A percentile compares a stretch with the other conserved stretches of the same genome.
phyloP scores from a whole-genome alignment of 2,329 filamentous ascomycete genomes.

The Cladosporium colombiae region DNA sequence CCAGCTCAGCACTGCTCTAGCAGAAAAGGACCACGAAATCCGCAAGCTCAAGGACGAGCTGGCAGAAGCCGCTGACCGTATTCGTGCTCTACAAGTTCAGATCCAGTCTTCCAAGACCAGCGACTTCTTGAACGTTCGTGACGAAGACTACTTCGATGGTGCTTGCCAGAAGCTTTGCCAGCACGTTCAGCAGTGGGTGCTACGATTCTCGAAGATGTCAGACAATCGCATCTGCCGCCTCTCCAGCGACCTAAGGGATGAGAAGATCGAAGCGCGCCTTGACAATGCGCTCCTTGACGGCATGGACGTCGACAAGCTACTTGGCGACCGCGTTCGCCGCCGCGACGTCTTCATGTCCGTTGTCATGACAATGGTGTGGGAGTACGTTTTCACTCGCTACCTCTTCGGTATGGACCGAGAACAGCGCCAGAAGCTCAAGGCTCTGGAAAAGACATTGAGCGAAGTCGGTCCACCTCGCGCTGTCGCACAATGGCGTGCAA shows the following conservation, averaged over 20 bases:
- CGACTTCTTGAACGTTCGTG: constrained; percentile 75
- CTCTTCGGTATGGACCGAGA: constrained; percentile 98
- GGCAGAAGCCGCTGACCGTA: constrained; percentile 65
- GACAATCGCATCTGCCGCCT: constrained; percentile 85
- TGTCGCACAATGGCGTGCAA: constrained; percentile 96
- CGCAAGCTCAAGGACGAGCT: constrained; percentile 75
- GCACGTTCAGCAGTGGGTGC: constrained; percentile 95
- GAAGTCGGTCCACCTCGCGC: constrained; percentile 85
- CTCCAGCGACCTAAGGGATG: constrained; percentile 81
- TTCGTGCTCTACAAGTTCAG: constrained; percentile 60
- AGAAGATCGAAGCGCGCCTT: constrained; percentile 89
- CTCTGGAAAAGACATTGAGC: constrained; percentile 83
- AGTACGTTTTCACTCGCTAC: constrained; percentile 96
- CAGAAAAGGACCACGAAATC: constrained; percentile 83
- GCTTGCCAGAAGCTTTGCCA: constrained; percentile 93
- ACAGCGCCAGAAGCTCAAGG: constrained; percentile 95
- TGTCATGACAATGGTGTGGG: constrained; percentile 99
- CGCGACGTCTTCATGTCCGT: constrained; percentile 98
- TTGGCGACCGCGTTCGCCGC: constrained; percentile 82
- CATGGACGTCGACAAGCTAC: constrained; percentile 84
- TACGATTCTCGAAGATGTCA: constrained; percentile 97
- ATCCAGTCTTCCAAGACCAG: constrained; percentile 60
- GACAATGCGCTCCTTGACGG: constrained; percentile 95
- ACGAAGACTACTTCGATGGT: constrained; percentile 94
- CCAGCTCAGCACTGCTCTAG: constrained; percentile 65